Percentiles rank a stretch among this genome's conserved stretches.
Conservation (phyloP, 176 grass and related monocot species). For the Aegilops tauschii region DNA sequence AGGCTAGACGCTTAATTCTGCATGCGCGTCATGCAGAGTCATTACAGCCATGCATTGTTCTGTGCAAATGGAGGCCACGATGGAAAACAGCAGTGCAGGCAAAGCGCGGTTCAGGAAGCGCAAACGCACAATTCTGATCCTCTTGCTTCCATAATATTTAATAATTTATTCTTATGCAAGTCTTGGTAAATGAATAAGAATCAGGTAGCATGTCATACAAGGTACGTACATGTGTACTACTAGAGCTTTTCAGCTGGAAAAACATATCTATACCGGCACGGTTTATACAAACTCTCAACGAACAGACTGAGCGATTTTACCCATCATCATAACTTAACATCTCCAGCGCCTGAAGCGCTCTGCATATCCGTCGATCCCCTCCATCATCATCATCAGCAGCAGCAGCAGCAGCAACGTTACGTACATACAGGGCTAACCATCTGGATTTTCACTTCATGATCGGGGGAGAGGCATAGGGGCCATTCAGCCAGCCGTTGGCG, state of each 20-base stretch:
- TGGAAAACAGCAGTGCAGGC: no score
- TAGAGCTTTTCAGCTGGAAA: constrained; percentile 14
- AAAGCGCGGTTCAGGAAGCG: not conserved
- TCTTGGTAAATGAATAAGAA: constrained; percentile 41
- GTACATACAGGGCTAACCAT: constrained; percentile 27
- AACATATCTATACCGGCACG: constrained; percentile 40
- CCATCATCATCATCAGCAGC: not conserved
- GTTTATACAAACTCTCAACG: constrained; percentile 32
- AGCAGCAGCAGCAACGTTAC: constrained; percentile 9
- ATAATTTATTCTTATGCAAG: not conserved
- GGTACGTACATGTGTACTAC: constrained; percentile 39
- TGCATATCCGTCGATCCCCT: constrained; percentile 10
- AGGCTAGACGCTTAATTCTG: no score
- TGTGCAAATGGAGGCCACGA: no score
- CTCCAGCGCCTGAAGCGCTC: constrained; percentile 22
- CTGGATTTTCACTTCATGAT: constrained; percentile 53
- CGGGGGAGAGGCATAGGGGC: constrained; percentile 74
- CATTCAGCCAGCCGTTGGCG: constrained; percentile 73
- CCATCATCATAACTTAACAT: constrained; percentile 38
- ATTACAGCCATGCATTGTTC: no score
- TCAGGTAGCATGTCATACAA: constrained; percentile 23
- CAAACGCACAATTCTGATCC: not conserved
- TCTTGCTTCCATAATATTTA: not conserved
- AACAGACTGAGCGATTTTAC: constrained; percentile 25
- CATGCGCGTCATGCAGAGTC: no score